Base-by-base conservation (phyloP, 1,284 basidiomycete genomes). In the Trichosporon faecale region DNA sequence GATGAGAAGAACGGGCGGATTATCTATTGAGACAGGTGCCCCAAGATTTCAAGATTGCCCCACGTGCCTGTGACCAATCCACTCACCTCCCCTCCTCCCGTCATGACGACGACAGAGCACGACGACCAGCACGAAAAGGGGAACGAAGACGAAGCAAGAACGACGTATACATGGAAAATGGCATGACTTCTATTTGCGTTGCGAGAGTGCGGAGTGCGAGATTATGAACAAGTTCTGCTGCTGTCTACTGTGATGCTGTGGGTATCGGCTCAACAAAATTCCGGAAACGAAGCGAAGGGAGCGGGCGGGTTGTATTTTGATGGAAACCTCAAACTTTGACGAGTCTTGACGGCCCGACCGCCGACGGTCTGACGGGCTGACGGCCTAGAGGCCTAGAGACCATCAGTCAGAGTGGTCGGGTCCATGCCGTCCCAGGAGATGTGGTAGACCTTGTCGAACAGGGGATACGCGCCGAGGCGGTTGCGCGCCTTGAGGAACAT, bases 371-470 rank as follows among this genome's bases (percentile, higher is more conserved):
- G 33, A n/a, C 33, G 33, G 33, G 33, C 33, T 9, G 33, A 9
- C 33, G 33, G 33, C 6, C 11, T 44, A 44, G 11, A 14, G 7
- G 16, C 6, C 40, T 70, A 72, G 25, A 72, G 64, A 1, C 67
- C 71, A 65, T 72, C 71, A 21, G 71, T 72, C 21, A 72, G 69
- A 29, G 68, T 72, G 33, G 70, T 66, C 25, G 63, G 61, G 16
- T 65, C 52, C 69, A 65, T 52, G 52, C 78, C 82, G 44, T 84
- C 79, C 79, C 79, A 84, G 44, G 79, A 80, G 75, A 84, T 84
- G 68, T 81, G 75, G 76, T 84, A 84, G 35, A 86, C 85, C 64
- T 85, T 85, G 74, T 84, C 80, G 78, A 88, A 88, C 12, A 88
- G 82, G 23, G 87, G 87, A 77, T 87, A 88, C 7, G 79, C 85